Base-by-base conservation (phyloP, 2,329 filamentous ascomycete species). In the Alternaria ethzedia region DNA sequence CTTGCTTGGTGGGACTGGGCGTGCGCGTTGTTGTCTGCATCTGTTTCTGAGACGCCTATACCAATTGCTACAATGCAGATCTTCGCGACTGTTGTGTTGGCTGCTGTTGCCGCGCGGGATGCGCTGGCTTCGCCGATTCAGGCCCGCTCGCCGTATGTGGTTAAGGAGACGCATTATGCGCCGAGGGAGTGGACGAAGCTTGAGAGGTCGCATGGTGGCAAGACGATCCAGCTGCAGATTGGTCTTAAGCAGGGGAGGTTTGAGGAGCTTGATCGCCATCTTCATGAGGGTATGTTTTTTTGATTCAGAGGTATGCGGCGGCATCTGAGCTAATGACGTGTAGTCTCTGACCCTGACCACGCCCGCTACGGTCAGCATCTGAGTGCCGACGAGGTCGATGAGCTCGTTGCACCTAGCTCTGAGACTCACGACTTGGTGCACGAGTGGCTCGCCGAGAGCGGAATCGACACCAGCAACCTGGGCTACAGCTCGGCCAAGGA, bases 211-310 rank as follows among this genome's bases (percentile, higher is more conserved):
- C 81, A 85, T 43, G 80, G 82, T 47, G 76, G 81, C 17, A 82
- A 86, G 64, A 77, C 82, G 32, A 83, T 89, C 63, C 78, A 86
- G 36, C 77, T 89, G 50, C 84, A 87, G 54, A 88, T 89, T 70
- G 87, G 85, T 28, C 74, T 89, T 63, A 88, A 85, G 80, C 87
- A 89, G 73, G 81, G 82, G 61, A 84, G 85, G 46, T 87, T 88
- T 60, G 81, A 82, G 17, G 83, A 85, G 66, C 78, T 89, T 20
- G 86, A 88, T 73, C 81, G 82, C 63, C 86, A 88, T 68, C 79
- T 89, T 6, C 81, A 83, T 59, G 82, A 87, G 76, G 82, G 83
- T 84, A 75, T 66, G 72, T 57, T 44, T 46, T 5, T 2, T 43
- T 1, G 11, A 4, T n/a, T 9, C 3, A 13, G 2, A 6, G 4